Conservation (phyloP, 108 stramenopile genomes). For the Aurantiochytrium sp. region DNA sequence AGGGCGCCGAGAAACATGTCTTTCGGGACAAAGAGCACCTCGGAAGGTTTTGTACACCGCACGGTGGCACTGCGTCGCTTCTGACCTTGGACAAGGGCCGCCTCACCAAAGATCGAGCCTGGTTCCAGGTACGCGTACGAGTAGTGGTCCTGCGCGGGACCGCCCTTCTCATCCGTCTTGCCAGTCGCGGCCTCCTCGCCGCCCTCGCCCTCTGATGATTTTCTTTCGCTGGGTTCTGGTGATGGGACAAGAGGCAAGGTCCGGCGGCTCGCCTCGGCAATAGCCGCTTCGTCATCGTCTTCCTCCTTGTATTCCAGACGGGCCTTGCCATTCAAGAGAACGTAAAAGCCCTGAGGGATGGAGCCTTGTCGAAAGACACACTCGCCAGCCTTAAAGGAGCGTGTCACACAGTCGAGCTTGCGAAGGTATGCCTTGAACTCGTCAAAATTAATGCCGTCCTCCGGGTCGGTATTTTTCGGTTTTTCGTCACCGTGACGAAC, state of each 20-base stretch:
- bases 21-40: background rate
- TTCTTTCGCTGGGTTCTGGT: too few species aligned
- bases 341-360: background rate
- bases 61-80: background rate
- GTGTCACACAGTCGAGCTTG: background rate
- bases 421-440: conserved; percentile 7
- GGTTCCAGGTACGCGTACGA: background rate
- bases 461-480: background rate
- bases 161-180: background rate
- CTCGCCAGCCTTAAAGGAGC: background rate
- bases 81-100: background rate
- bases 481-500: background rate
- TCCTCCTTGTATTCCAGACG: background rate
- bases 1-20: conserved; percentile 4
- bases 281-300: background rate
- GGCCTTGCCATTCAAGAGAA: background rate
- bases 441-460: background rate
- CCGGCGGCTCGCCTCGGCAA: too few species aligned
- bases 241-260: too few species aligned
- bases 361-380: background rate
- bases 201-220: too few species aligned
- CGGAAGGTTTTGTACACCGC: conserved; percentile 4
- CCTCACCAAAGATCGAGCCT: background rate
- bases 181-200: too few species aligned
- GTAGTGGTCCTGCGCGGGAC: background rate